Evolutionary conservation across 2,329 filamentous ascomycete genomes (phyloP), one percentile per base, ranked within the genome.

Genomic region (Aspergillus candidus): DNA sequence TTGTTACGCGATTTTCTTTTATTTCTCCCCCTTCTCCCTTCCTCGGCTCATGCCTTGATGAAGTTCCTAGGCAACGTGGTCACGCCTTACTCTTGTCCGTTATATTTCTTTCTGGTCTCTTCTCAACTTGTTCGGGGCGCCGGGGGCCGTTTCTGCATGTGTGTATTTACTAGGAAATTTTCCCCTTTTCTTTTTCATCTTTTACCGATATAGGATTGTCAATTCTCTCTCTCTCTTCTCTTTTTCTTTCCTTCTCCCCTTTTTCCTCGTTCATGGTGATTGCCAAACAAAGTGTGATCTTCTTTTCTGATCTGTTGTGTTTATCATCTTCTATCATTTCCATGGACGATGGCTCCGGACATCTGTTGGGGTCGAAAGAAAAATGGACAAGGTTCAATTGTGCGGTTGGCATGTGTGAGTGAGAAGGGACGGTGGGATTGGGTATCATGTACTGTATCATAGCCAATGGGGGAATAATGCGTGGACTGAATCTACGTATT

Each of bases 151-250:
- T 56, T 51, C 50, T 49, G 47, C 50, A 48, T 47, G 47, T 46
- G 44, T 61, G 58, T 62, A 62, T 55, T 59, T 60, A 59, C 48
- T 58, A 43, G 41, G 38, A 38, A 22, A 33, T 39, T 44, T 38
- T 11, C 29, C n/a, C 33, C 44, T 36, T 44, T 38, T 8, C 17
- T 11, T 34, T 40, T 39, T 38, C 11, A 22, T 34, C 17, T 42
- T 41, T 44, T 40, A 15, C 15, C 47, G 50, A 54, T 51, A 57
- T 57, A 58, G 22, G 22, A 27, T 27, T 27, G 22, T 27, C 22
- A 27, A 2, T 53, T 54, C 49, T 50, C 41, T 51, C 38, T 47
- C 41, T 38, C 43, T 43, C 42, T 39, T 44, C 44, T 50, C 48
- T 45, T 49, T 47, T 22, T 14, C 13, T 27, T 36, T 36, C 13